Conservation (phyloP, 176 grass and related monocot species). For the Rhipidocladum racemiflorum region DNA sequence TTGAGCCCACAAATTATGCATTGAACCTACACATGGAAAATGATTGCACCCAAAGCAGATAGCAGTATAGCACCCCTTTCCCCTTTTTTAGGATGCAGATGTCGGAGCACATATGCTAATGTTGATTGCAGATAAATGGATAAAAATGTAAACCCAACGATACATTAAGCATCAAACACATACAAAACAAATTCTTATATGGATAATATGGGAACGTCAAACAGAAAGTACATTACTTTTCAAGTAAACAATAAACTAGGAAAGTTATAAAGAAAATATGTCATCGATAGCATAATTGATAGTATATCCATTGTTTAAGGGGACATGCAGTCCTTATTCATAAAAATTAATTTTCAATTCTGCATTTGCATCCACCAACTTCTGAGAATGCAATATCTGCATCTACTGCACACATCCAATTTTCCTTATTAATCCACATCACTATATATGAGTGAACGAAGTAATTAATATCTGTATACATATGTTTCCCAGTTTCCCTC, state of each 20-base stretch:
- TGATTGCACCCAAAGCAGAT: neutral
- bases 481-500: neutral
- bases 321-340: neutral
- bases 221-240: neutral
- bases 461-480: neutral
- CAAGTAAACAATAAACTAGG: neutral
- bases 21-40: neutral
- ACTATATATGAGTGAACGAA: neutral
- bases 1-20: neutral
- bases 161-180: neutral
- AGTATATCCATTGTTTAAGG: neutral
- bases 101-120: neutral
- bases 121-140: neutral
- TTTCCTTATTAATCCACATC: neutral
- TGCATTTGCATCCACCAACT: neutral
- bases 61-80: neutral
- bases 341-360: neutral
- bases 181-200: neutral
- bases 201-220: neutral
- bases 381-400: constrained; percentile 14
- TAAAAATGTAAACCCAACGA: neutral
- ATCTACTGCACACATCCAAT: neutral
- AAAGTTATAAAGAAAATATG: neutral
- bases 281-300: neutral
- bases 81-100: neutral